Evolutionary conservation across 495 filamentous ascomycete species (phyloP).

Genomic region (Chaetomium tenue): DNA sequence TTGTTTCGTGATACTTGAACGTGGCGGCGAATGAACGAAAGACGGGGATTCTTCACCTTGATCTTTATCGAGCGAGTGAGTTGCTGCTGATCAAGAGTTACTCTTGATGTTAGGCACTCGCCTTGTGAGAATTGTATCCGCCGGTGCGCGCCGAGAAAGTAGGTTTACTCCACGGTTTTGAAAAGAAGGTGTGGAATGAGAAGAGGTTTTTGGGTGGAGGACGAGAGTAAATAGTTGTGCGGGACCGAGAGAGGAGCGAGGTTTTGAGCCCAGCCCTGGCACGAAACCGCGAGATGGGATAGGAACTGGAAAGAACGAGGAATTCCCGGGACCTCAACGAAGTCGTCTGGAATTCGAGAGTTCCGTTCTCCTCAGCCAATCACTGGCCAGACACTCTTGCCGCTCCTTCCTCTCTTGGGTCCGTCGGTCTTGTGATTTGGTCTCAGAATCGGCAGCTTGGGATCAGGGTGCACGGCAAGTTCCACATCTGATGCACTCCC

Average conservation of each 20-base stretch:
- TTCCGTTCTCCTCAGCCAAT: not conserved
- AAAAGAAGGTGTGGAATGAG: not conserved
- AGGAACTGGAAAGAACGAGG: not conserved
- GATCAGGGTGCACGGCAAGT: no score
- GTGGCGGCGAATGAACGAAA: slow-evolving; percentile 13
- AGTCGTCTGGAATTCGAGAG: not conserved
- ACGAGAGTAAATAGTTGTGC: not conserved
- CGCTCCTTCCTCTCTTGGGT: not conserved
- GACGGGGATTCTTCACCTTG: slow-evolving; percentile 20
- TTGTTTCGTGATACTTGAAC: slow-evolving; percentile 2
- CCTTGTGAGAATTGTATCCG: slow-evolving; percentile 8
- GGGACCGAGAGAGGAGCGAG: not conserved
- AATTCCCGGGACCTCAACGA: no score
- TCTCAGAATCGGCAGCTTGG: no score
- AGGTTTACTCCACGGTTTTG: not conserved
- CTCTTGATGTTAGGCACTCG: slow-evolving; percentile 5
- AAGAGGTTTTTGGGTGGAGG: not conserved
- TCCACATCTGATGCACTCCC: not conserved
- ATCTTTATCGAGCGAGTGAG: not conserved
- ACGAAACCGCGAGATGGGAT: not conserved
- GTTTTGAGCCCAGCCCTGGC: not conserved
- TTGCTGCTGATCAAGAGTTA: not conserved
- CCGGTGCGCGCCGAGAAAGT: not conserved
- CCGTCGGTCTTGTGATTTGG: no score
- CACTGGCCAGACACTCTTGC: not conserved